Conservation (phyloP, 345 rosid species). For the Triadica sebifera region DNA sequence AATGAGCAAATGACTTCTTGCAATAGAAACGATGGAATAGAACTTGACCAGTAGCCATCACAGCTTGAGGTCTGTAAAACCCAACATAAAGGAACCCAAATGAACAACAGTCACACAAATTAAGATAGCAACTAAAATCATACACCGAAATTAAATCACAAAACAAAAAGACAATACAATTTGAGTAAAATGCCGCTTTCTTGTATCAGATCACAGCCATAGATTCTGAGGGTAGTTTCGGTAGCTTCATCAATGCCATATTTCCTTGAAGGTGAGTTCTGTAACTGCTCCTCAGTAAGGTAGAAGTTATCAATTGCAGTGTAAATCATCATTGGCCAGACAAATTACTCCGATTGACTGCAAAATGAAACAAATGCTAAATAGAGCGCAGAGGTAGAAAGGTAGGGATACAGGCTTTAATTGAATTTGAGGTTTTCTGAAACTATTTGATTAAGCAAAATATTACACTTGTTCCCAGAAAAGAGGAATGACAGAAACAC, state of each 20-base stretch:
- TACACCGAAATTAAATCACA: not conserved
- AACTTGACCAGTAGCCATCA: slow-evolving; percentile 98
- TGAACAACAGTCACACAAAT: not conserved
- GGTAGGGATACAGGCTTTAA: too few relatives aligned
- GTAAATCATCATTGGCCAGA: slow-evolving; percentile 57
- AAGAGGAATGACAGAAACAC: too few relatives aligned
- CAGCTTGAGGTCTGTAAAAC: slow-evolving; percentile 75
- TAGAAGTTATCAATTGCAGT: slow-evolving; percentile 93
- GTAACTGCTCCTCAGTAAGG: slow-evolving; percentile 65
- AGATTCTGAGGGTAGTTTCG: slow-evolving; percentile 71
- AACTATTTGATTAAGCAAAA: too few relatives aligned
- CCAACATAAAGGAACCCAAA: slow-evolving; percentile 22
- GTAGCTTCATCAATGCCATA: slow-evolving; percentile 83
- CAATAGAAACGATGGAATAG: slow-evolving; percentile 89
- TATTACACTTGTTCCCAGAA: too few relatives aligned
- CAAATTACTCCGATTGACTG: not conserved
- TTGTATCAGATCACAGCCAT: slow-evolving; percentile 93
- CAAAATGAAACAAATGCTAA: not conserved
- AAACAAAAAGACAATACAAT: slow-evolving; percentile 44
- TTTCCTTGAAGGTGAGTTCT: slow-evolving; percentile 74
- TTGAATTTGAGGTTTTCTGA: too few relatives aligned
- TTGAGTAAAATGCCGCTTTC: slow-evolving; percentile 83
- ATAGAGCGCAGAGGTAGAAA: slow-evolving; percentile 1
- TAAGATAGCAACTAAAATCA: not conserved
- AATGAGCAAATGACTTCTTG: slow-evolving; percentile 90